Conservation (phyloP, 306 rosid species). For the Abrus pulchellus region DNA sequence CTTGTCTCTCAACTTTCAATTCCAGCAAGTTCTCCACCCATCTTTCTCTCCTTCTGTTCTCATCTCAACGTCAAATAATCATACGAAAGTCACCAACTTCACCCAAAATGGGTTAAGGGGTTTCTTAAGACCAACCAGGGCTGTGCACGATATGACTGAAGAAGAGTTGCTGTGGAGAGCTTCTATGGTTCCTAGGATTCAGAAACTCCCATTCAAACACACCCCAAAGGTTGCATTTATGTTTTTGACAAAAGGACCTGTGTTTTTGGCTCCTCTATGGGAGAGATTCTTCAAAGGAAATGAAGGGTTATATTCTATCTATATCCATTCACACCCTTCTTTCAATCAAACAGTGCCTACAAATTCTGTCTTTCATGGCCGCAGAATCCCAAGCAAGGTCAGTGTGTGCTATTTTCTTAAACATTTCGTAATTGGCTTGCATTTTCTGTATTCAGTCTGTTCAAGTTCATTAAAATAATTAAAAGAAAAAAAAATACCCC, state of each 20-base stretch:
- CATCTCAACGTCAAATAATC: background rate
- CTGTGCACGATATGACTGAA: constrained; percentile 74
- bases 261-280: constrained; percentile 81
- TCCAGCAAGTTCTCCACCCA: constrained; percentile 39
- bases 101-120: constrained; percentile 48
- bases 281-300: constrained; percentile 76
- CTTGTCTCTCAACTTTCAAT: constrained; percentile 49
- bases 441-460: background rate
- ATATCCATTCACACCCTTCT: constrained; percentile 74
- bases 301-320: constrained; percentile 68
- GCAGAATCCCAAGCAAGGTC: constrained; percentile 89
- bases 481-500: background rate
- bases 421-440: background rate
- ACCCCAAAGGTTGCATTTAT: constrained; percentile 80
- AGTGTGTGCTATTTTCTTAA: constrained; percentile 32
- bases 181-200: constrained; percentile 62
- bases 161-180: constrained; percentile 86
- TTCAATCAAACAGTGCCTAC: constrained; percentile 55
- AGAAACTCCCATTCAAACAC: constrained; percentile 47
- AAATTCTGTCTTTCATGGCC: constrained; percentile 66
- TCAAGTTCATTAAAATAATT: background rate
- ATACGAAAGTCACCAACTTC: background rate
- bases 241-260: constrained; percentile 76
- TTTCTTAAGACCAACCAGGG: constrained; percentile 48
- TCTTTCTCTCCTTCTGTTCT: constrained; percentile 16